These are phyloP conservation scores for Aurinia saxatilis DNA, from an alignment of 345 rosid genomes.

Conservation along the genomic window DNA sequence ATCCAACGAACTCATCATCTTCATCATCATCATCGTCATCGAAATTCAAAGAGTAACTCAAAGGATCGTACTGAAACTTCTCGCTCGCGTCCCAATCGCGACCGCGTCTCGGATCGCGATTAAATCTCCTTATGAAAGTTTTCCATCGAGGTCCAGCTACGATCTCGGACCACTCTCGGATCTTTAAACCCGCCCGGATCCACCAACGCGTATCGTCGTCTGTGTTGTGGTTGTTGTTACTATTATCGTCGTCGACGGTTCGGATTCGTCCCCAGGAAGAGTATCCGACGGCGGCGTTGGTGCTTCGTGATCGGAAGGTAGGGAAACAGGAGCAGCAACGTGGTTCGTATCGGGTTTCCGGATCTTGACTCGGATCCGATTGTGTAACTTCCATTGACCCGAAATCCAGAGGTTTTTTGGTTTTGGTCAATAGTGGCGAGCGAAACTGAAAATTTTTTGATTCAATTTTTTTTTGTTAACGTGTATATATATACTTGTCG, in stretches of 20 bases:
- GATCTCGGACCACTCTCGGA: conserved; percentile 93
- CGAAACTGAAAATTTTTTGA: neutral
- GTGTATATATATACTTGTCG: neutral
- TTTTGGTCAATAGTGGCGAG: neutral
- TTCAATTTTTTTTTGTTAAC: no score
- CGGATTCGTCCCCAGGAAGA: conserved; percentile 46
- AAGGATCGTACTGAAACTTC: conserved; percentile 71
- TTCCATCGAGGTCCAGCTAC: conserved; percentile 97
- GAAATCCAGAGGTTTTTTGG: neutral
- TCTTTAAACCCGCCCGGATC: conserved; percentile 43
- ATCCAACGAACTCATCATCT: conserved; percentile 36
- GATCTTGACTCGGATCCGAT: conserved; percentile 16
- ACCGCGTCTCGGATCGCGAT: conserved; percentile 39
- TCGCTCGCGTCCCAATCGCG: conserved; percentile 41
- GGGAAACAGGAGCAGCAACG: conserved; percentile 64
- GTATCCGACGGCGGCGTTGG: conserved; percentile 34
- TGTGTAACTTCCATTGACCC: conserved; percentile 12
- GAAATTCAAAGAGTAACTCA: conserved; percentile 82
- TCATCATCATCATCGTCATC: conserved; percentile 46
- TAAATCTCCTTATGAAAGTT: conserved; percentile 84
- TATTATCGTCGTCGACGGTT: conserved; percentile 26
- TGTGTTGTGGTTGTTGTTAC: neutral
- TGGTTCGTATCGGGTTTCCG: conserved; percentile 16
- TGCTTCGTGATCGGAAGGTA: conserved; percentile 35
- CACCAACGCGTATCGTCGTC: conserved; percentile 39